Percentiles rank a stretch among this genome's conserved stretches.
These are phyloP conservation scores for Monosporascus sp. DNA, from an alignment of 2,329 filamentous ascomycete species.

Conservation along the genomic window DNA sequence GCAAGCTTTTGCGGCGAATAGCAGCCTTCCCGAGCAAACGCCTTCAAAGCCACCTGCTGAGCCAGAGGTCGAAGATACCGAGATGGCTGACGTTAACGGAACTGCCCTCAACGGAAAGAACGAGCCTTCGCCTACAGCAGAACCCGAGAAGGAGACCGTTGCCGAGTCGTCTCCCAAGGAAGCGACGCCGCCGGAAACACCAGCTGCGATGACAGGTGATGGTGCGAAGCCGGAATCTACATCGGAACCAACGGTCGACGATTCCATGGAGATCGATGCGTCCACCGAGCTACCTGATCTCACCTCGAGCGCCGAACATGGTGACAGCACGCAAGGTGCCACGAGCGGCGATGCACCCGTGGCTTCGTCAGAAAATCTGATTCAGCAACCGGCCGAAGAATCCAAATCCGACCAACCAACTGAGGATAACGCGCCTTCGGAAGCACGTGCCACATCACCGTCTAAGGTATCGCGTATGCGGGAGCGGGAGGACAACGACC, in stretches of 20 bases:
- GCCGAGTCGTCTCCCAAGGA: slow-evolving; percentile 1
- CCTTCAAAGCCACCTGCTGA: slow-evolving; percentile 6
- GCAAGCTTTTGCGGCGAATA: slow-evolving; percentile 19
- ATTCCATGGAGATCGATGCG: slow-evolving; percentile 26
- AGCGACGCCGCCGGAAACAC: slow-evolving; percentile 2
- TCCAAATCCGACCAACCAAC: slow-evolving; percentile 23
- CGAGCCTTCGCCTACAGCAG: neutral
- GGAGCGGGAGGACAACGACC: slow-evolving; percentile 72
- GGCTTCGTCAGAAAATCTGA: slow-evolving; percentile 23
- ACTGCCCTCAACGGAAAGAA: slow-evolving; percentile 3
- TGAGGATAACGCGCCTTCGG: slow-evolving; percentile 18
- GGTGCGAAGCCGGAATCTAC: neutral
- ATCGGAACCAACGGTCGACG: slow-evolving; percentile 3
- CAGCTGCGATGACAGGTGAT: slow-evolving; percentile 5
- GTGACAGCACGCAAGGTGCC: slow-evolving; percentile 17
- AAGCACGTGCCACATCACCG: slow-evolving; percentile 18
- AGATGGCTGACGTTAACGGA: slow-evolving; percentile 14
- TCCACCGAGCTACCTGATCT: slow-evolving; percentile 14
- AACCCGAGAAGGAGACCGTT: neutral
- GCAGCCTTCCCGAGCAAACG: slow-evolving; percentile 10
- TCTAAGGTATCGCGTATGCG: slow-evolving; percentile 66
- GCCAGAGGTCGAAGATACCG: slow-evolving; percentile 5
- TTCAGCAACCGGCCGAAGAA: slow-evolving; percentile 23
- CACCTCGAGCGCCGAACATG: slow-evolving; percentile 15
- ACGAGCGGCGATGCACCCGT: slow-evolving; percentile 13